Evolutionary conservation across 148 eudicot species (phyloP).

Genomic region (Chenopodium berlandieri): DNA sequence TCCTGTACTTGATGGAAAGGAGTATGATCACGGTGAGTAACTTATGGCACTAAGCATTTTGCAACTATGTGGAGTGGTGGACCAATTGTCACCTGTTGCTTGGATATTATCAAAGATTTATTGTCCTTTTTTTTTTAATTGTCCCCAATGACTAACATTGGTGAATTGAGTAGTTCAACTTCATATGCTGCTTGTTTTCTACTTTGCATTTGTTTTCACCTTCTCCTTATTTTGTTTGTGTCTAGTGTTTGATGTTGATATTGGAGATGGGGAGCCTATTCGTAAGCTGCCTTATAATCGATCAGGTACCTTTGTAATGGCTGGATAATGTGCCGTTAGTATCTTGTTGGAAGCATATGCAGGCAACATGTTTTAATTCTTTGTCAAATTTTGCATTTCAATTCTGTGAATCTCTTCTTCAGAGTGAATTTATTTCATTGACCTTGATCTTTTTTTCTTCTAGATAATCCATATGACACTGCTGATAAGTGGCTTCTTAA

Average conservation of each 20-base stretch:
- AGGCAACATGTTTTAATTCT: not conserved
- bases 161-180: not conserved
- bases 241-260: slow-evolving; percentile 91
- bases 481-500: slow-evolving; percentile 98
- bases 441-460: slow-evolving; percentile 16
- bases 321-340: not conserved
- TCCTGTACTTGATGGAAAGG: slow-evolving; percentile 65
- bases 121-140: too few relatives aligned
- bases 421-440: slow-evolving; percentile 4
- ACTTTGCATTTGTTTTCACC: slow-evolving; percentile 4
- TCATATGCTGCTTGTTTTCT: not conserved
- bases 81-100: not conserved
- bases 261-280: slow-evolving; percentile 94
- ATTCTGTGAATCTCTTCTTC: not conserved
- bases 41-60: not conserved
- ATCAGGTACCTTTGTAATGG: slow-evolving; percentile 54
- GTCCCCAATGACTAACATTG: not conserved
- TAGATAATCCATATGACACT: slow-evolving; percentile 85
- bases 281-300: slow-evolving; percentile 93
- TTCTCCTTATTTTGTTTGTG: slow-evolving; percentile 18
- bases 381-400: not conserved
- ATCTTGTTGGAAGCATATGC: slow-evolving; percentile 2
- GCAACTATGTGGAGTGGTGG: not conserved
- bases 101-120: not conserved
- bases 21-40: slow-evolving; percentile 81